Percentiles rank a stretch among this genome's conserved stretches.
Evolutionary conservation across 139 green algal genomes (phyloP).

Genomic region (Chlorella sp.): DNA sequence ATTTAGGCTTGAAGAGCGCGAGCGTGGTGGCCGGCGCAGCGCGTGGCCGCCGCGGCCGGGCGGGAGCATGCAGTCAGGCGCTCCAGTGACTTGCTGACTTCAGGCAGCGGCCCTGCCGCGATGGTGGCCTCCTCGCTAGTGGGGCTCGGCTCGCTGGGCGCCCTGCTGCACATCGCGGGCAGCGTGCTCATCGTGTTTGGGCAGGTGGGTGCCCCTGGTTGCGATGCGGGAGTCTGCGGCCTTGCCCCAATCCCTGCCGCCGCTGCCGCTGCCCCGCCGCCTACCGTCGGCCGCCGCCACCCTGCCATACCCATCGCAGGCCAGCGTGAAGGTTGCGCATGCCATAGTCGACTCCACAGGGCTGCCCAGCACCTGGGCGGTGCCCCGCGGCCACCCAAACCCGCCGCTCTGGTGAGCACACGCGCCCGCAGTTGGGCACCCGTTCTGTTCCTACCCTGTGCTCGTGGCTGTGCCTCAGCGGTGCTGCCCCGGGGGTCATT

Average conservation of each 20-base stretch:
- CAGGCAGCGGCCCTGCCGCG: too few relatives aligned
- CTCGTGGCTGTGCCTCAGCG: too few relatives aligned
- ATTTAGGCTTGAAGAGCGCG: too few relatives aligned
- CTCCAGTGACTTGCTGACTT: not conserved
- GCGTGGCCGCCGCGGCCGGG: too few relatives aligned
- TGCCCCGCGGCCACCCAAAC: slow-evolving; percentile 16
- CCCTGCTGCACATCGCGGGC: slow-evolving; percentile 49
- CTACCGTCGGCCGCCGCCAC: not conserved
- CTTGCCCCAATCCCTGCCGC: not conserved
- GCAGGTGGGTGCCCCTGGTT: slow-evolving; percentile 24
- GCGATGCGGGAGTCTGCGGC: not conserved
- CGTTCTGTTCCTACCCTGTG: not conserved
- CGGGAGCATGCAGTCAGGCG: too few relatives aligned
- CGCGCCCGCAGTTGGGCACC: not conserved
- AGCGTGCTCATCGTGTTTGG: slow-evolving; percentile 57
- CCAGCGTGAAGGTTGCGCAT: slow-evolving; percentile 50
- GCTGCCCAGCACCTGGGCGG: slow-evolving; percentile 32
- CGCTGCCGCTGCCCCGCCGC: not conserved
- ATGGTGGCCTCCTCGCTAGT: not conserved
- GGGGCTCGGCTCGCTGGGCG: slow-evolving; percentile 40
- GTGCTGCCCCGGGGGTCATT: too few relatives aligned
- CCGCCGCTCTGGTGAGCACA: slow-evolving; percentile 39
- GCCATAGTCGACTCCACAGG: slow-evolving; percentile 49
- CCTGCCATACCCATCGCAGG: slow-evolving; percentile 1
- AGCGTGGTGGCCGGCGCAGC: too few relatives aligned